Conservation (phyloP, 352 stramenopile species). For the Phytophthora sp. region DNA sequence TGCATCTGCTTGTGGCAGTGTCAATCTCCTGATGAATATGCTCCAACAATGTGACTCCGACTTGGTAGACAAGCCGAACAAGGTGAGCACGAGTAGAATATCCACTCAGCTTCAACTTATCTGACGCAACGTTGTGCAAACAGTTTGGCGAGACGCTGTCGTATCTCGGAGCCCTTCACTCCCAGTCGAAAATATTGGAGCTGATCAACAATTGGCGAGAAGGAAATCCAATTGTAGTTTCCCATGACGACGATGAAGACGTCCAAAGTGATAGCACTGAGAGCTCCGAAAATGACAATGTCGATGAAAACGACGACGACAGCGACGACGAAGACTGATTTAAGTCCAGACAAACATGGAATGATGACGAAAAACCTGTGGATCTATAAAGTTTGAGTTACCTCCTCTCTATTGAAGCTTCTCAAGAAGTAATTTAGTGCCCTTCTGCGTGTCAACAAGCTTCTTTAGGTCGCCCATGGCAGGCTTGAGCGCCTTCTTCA, state of each 20-base stretch:
- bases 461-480: conserved; percentile 64
- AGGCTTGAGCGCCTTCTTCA: conserved; percentile 71
- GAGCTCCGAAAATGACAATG: conserved; percentile 13
- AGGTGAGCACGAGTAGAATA: no score
- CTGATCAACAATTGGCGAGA: conserved; percentile 49
- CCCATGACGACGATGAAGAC: conserved; percentile 17
- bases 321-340: conserved; percentile 26
- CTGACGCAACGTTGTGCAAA: not conserved
- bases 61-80: conserved; percentile 64
- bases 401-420: conserved; percentile 68
- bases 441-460: conserved; percentile 62
- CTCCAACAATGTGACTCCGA: conserved; percentile 64
- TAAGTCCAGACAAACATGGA: conserved; percentile 1
- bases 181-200: conserved; percentile 39
- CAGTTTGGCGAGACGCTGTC: conserved; percentile 67
- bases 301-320: no score
- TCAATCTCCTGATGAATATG: conserved; percentile 72
- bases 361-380: conserved; percentile 27
- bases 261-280: conserved; percentile 14
- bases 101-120: not conserved
- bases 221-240: conserved; percentile 39
- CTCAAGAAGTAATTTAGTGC: conserved; percentile 85
- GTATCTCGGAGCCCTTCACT: conserved; percentile 54
- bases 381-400: conserved; percentile 52
- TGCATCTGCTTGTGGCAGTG: conserved; percentile 51